These are phyloP conservation scores for Biscutella auriculata DNA, from an alignment of 441 rosid species.

Conservation along the genomic window DNA sequence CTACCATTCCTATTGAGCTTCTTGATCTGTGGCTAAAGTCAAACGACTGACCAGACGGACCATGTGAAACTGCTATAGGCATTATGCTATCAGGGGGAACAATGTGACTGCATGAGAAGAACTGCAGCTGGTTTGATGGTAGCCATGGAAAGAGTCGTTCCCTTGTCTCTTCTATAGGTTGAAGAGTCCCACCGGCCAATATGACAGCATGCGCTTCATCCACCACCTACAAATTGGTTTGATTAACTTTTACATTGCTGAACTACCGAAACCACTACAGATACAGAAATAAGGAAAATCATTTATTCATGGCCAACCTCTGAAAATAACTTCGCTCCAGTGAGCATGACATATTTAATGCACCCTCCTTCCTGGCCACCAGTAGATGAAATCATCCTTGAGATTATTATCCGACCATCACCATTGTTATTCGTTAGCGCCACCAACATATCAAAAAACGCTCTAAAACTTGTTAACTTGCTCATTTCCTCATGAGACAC, in stretches of 20 bases:
- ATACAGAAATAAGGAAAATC: background rate
- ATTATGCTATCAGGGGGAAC: conserved; percentile 76
- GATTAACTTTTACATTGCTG: background rate
- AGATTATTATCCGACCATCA: conserved; percentile 85
- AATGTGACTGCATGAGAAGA: conserved; percentile 87
- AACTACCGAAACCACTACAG: background rate
- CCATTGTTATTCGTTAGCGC: conserved; percentile 74
- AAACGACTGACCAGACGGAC: conserved; percentile 70
- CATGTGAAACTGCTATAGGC: conserved; percentile 70
- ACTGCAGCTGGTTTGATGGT: conserved; percentile 50
- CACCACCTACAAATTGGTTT: conserved; percentile 46
- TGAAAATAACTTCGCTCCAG: conserved; percentile 76
- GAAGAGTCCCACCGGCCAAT: conserved; percentile 93
- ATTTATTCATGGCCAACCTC: conserved; percentile 45
- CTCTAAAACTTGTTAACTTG: conserved; percentile 60
- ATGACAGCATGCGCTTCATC: conserved; percentile 76
- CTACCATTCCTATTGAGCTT: conserved; percentile 55
- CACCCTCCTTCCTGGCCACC: conserved; percentile 45
- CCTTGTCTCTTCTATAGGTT: conserved; percentile 92
- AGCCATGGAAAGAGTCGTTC: conserved; percentile 88
- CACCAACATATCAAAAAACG: conserved; percentile 50
- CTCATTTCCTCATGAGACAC: conserved; percentile 37
- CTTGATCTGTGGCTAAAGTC: conserved; percentile 87
- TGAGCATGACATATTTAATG: conserved; percentile 84
- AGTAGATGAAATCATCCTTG: conserved; percentile 36